A percentile compares a stretch with the other conserved stretches of the same genome.
Evolutionary conservation across 2,329 filamentous ascomycete genomes (phyloP).

Genomic region (Neofusicoccum kwambonambiense): DNA sequence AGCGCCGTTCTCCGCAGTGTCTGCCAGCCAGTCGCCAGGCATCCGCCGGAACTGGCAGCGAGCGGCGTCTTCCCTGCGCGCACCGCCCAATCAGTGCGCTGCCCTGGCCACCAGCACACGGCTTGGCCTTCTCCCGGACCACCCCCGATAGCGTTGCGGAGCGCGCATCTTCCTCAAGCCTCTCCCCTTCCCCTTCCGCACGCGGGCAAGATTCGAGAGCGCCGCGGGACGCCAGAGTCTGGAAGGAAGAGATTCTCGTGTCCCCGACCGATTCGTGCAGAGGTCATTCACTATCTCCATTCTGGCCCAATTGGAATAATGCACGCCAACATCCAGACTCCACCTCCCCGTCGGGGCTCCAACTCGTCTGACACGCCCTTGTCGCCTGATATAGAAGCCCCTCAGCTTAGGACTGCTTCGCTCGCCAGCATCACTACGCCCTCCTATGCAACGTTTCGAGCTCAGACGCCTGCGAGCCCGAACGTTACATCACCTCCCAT

Average conservation of each 20-base stretch:
- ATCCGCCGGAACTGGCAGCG: neutral
- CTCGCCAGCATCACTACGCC: slow-evolving; percentile 42
- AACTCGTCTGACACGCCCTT: slow-evolving; percentile 17
- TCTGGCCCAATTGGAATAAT: slow-evolving; percentile 18
- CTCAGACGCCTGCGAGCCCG: slow-evolving; percentile 42
- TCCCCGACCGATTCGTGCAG: slow-evolving; percentile 14
- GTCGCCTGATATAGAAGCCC: slow-evolving; percentile 18
- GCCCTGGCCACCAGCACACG: slow-evolving; percentile 9
- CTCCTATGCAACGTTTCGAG: slow-evolving; percentile 46
- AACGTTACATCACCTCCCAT: slow-evolving; percentile 41
- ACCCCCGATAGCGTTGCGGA: slow-evolving; percentile 12
- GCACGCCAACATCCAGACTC: slow-evolving; percentile 12
- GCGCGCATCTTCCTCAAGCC: slow-evolving; percentile 13
- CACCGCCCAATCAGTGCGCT: slow-evolving; percentile 5
- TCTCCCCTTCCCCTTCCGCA: slow-evolving; percentile 18
- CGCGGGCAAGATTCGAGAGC: slow-evolving; percentile 15
- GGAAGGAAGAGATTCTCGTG: slow-evolving; percentile 17
- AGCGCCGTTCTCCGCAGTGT: slow-evolving; percentile 12
- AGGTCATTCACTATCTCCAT: slow-evolving; percentile 11
- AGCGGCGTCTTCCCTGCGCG: neutral
- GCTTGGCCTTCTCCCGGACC: slow-evolving; percentile 9
- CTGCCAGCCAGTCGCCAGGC: neutral
- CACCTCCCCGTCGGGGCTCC: slow-evolving; percentile 14
- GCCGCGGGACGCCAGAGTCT: slow-evolving; percentile 16
- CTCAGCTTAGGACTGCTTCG: slow-evolving; percentile 26